Percentiles rank a stretch among this genome's conserved stretches.
Evolutionary conservation across 768 basidiomycete genomes (phyloP).

Genomic region (Hebeloma cylindrosporum): DNA sequence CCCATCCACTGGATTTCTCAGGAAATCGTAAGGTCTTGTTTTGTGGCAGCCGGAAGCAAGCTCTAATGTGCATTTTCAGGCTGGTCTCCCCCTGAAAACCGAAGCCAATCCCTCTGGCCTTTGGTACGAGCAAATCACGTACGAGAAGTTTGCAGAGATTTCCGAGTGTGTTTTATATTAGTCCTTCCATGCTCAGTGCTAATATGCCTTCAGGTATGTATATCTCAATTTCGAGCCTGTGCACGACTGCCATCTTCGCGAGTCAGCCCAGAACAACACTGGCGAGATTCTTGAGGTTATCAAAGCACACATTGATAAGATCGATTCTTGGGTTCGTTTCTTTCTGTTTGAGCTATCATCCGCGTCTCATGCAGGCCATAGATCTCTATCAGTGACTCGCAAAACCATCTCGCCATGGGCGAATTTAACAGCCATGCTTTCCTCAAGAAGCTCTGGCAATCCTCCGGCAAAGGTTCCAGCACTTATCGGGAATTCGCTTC

Average conservation of each 20-base stretch:
- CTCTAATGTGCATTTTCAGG: conserved; percentile 27
- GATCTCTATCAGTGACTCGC: conserved; percentile 13
- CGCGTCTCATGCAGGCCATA: conserved; percentile 8
- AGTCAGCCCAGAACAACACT: conserved; percentile 36
- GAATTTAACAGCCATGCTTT: conserved; percentile 30
- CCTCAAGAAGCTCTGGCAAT: conserved; percentile 29
- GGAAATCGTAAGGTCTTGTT: conserved; percentile 46
- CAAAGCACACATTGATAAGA: conserved; percentile 30
- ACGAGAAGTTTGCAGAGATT: conserved; percentile 46
- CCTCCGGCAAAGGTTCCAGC: conserved; percentile 17
- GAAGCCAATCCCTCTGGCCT: conserved; percentile 27
- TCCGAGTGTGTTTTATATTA: conserved; percentile 40
- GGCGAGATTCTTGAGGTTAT: conserved; percentile 29
- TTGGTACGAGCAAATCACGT: conserved; percentile 40
- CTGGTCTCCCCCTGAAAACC: conserved; percentile 46
- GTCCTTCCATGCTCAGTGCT: background rate
- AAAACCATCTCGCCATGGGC: conserved; percentile 18
- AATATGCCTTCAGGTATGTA: conserved; percentile 35
- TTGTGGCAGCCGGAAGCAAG: background rate
- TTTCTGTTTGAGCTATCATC: background rate
- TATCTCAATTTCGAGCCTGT: conserved; percentile 44
- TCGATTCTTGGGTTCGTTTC: conserved; percentile 22
- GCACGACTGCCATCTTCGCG: conserved; percentile 48
- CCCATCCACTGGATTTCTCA: conserved; percentile 63
- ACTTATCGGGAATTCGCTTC: conserved; percentile 39